Conservation (phyloP, 1,284 basidiomycete species). For the Somion occarium region DNA sequence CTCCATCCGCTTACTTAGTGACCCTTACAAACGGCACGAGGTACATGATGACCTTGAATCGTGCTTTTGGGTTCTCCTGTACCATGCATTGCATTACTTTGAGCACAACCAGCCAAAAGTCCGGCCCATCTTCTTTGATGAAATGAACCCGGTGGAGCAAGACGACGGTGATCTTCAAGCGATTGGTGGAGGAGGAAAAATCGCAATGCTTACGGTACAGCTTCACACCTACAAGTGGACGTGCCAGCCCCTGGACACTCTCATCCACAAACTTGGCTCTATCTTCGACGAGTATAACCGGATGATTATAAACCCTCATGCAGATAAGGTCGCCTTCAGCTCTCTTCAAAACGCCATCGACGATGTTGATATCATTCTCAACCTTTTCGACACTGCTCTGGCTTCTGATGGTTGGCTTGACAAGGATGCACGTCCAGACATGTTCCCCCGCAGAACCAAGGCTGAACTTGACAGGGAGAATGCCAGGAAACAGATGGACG, state of each 20-base stretch:
- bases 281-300: too few species aligned
- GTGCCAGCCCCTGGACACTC: background rate
- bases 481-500: too few species aligned
- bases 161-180: too few species aligned
- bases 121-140: background rate
- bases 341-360: too few species aligned
- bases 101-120: background rate
- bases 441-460: too few species aligned
- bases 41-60: slow-evolving; percentile 9
- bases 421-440: too few species aligned
- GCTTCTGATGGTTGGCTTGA: too few species aligned
- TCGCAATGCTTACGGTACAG: background rate
- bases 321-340: too few species aligned
- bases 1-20: background rate
- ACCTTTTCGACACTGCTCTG: too few species aligned
- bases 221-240: background rate
- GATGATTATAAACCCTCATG: too few species aligned
- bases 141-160: background rate
- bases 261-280: background rate
- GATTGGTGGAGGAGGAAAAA: background rate
- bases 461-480: too few species aligned
- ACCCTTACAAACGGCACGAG: background rate
- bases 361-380: too few species aligned
- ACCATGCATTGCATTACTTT: background rate
- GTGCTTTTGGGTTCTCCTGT: slow-evolving; percentile 7